Percentiles rank a stretch among this genome's conserved stretches.
These are phyloP conservation scores for Aspergillus nanangensis DNA, from an alignment of 495 filamentous ascomycete species.

Conservation along the genomic window DNA sequence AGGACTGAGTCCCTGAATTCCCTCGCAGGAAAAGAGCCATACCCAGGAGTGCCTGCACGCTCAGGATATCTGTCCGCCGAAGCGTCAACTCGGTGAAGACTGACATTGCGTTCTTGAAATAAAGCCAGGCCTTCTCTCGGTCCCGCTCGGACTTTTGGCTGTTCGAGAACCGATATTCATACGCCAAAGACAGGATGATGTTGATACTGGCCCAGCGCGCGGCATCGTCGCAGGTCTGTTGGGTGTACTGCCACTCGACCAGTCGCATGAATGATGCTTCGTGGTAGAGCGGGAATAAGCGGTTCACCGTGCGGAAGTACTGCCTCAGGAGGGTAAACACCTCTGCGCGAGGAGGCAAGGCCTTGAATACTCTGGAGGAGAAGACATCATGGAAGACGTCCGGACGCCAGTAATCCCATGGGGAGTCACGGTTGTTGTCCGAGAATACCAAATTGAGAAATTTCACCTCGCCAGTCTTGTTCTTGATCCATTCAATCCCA, in stretches of 20 bases:
- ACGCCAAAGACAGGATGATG: slow-evolving; percentile 81
- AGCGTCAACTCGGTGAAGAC: slow-evolving; percentile 86
- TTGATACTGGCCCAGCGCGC: slow-evolving; percentile 98
- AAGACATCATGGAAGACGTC: slow-evolving; percentile 92
- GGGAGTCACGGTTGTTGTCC: slow-evolving; percentile 68
- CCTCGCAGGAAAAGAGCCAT: slow-evolving; percentile 96
- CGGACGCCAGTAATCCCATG: slow-evolving; percentile 87
- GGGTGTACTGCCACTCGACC: slow-evolving; percentile 88
- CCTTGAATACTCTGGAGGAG: slow-evolving; percentile 70
- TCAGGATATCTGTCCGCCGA: slow-evolving; percentile 88
- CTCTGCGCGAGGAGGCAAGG: slow-evolving; percentile 73
- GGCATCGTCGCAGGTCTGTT: slow-evolving; percentile 84
- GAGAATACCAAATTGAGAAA: slow-evolving; percentile 82
- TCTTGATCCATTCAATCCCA: slow-evolving; percentile 96
- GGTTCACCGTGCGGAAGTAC: slow-evolving; percentile 94
- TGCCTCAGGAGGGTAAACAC: slow-evolving; percentile 77
- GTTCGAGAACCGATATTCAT: slow-evolving; percentile 84
- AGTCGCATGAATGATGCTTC: slow-evolving; percentile 93
- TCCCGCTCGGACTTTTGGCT: slow-evolving; percentile 81
- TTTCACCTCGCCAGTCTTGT: slow-evolving; percentile 83
- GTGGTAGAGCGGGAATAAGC: slow-evolving; percentile 94
- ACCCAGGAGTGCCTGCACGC: slow-evolving; percentile 88
- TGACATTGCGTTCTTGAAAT: slow-evolving; percentile 92
- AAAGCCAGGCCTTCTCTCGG: slow-evolving; percentile 83
- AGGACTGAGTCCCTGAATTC: slow-evolving; percentile 87